A percentile compares a stretch with the other conserved stretches of the same genome.
Conservation (phyloP, 495 filamentous ascomycete species). For the Penicillium pancosmium region DNA sequence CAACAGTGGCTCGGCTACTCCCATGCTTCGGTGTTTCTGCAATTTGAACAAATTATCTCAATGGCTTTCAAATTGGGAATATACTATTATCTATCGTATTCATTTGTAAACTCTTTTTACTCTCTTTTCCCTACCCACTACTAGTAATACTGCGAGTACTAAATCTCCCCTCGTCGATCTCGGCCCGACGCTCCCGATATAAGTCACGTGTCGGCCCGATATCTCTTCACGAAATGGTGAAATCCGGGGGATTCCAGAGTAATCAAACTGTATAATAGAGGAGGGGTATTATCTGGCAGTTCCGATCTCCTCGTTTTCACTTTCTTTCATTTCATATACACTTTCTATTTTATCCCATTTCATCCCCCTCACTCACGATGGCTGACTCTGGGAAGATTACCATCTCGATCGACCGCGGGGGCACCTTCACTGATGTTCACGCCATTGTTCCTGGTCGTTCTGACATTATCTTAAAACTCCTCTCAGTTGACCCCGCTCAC, state of each 20-base stretch:
- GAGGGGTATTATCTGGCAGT: not conserved
- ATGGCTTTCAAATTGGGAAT: no score
- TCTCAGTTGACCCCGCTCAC: conserved; percentile 88
- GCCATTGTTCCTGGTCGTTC: conserved; percentile 58
- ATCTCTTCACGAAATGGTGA: conserved; percentile 9
- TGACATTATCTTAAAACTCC: conserved; percentile 82
- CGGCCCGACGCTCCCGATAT: conserved; percentile 29
- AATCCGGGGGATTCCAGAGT: not conserved
- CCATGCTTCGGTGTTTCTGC: no score
- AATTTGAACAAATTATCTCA: no score
- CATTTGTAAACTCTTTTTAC: no score
- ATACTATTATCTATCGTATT: not conserved
- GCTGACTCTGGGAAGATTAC: conserved; percentile 39
- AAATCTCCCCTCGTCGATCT: not conserved
- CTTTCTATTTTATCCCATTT: not conserved
- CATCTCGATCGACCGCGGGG: conserved; percentile 58
- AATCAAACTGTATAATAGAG: not conserved
- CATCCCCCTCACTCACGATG: conserved; percentile 23
- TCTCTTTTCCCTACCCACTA: no score
- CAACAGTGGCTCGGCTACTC: no score
- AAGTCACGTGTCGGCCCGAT: conserved; percentile 33
- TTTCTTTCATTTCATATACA: not conserved
- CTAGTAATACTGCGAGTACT: no score
- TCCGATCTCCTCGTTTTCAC: not conserved
- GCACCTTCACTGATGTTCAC: conserved; percentile 67